Conservation (phyloP, 768 basidiomycete genomes). For the Leucocoprinus birnbaumii region DNA sequence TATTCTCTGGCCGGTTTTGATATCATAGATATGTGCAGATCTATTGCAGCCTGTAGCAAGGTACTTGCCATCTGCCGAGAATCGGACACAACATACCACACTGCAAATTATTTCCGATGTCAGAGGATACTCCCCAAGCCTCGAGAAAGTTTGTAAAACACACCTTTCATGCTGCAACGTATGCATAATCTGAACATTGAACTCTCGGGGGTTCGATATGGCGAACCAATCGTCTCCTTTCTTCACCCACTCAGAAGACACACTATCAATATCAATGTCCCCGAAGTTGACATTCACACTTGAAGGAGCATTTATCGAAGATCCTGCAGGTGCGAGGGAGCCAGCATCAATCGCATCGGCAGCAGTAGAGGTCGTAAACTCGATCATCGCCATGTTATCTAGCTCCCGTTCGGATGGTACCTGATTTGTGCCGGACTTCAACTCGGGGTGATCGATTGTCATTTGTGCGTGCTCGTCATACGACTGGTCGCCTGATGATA, state of each 20-base stretch:
- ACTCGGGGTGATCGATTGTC: too few species aligned
- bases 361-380: too few species aligned
- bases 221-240: constrained; percentile 87
- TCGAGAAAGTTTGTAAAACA: constrained; percentile 13
- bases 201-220: constrained; percentile 69
- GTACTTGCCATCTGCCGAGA: constrained; percentile 89
- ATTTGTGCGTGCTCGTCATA: too few species aligned
- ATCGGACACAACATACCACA: constrained; percentile 85
- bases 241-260: constrained; percentile 53
- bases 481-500: too few species aligned
- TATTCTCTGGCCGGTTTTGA: constrained; percentile 80
- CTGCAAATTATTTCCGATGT: constrained; percentile 21
- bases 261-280: constrained; percentile 39
- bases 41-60: constrained; percentile 93
- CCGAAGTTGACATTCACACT: too few species aligned
- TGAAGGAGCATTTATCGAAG: too few species aligned
- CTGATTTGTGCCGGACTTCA: too few species aligned
- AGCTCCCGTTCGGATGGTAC: too few species aligned
- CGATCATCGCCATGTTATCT: too few species aligned
- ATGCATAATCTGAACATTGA: constrained; percentile 77
- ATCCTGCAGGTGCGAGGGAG: too few species aligned
- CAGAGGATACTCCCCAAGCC: background rate
- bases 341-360: too few species aligned
- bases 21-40: constrained; percentile 94
- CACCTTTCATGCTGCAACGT: constrained; percentile 84